Percentiles rank a stretch among this genome's conserved stretches.
phyloP scores from a whole-genome alignment of 768 basidiomycete genomes.

The Phanerochaete carnosa region DNA sequence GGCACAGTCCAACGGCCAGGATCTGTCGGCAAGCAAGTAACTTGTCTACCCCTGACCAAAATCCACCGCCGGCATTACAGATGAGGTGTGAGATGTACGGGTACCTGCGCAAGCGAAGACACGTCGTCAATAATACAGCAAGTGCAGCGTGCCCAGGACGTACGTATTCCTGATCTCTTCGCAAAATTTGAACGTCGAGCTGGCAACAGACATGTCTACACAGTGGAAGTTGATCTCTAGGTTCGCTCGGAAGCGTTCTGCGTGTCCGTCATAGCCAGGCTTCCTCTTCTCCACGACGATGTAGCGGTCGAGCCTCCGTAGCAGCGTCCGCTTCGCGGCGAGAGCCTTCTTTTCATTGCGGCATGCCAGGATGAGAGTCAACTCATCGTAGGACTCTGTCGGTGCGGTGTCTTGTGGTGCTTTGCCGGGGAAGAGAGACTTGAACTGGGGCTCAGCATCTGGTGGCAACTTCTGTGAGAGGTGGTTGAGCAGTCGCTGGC shows the following conservation, averaged over 20 bases:
- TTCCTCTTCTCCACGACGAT: slow-evolving; percentile 35
- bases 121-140: not conserved
- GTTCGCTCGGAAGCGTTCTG: slow-evolving; percentile 54
- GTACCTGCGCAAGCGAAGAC: slow-evolving; percentile 43
- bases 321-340: slow-evolving; percentile 53
- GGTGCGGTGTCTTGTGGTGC: slow-evolving; percentile 14
- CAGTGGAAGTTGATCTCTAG: slow-evolving; percentile 56
- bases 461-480: slow-evolving; percentile 48
- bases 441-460: slow-evolving; percentile 47
- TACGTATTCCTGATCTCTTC: slow-evolving; percentile 53
- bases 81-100: slow-evolving; percentile 79
- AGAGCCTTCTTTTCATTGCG: slow-evolving; percentile 63
- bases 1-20: slow-evolving; percentile 33
- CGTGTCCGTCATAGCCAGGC: slow-evolving; percentile 47
- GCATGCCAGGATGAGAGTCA: slow-evolving; percentile 82
- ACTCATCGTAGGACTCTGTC: slow-evolving; percentile 40
- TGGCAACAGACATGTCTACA: slow-evolving; percentile 63
- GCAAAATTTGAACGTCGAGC: slow-evolving; percentile 61
- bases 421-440: slow-evolving; percentile 21
- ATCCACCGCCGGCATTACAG: slow-evolving; percentile 73
- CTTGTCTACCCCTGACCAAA: slow-evolving; percentile 56
- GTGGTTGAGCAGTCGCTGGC: slow-evolving; percentile 71
- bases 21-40: slow-evolving; percentile 42
- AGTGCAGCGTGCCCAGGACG: slow-evolving; percentile 16
- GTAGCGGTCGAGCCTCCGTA: slow-evolving; percentile 50